These are phyloP conservation scores for Agroathelia rolfsii DNA, from an alignment of 1,284 basidiomycete genomes.

Conservation along the genomic window DNA sequence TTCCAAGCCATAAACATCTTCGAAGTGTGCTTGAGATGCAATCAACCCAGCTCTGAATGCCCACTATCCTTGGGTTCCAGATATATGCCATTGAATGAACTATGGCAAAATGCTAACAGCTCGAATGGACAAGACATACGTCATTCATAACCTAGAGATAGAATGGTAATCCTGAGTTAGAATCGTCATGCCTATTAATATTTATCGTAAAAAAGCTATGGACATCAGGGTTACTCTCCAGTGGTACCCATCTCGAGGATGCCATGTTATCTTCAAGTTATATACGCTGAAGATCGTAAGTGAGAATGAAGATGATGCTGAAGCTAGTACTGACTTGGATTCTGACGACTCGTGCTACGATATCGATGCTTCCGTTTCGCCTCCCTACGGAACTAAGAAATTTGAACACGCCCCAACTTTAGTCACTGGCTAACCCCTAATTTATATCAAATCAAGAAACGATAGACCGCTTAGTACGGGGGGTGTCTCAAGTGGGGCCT, in stretches of 20 bases:
- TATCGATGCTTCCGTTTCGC: too few species aligned
- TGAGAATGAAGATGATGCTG: too few species aligned
- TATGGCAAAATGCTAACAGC: conserved; percentile 6
- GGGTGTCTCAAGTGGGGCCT: too few species aligned
- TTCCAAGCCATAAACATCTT: conserved; percentile 79
- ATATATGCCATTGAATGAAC: conserved; percentile 5
- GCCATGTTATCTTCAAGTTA: too few species aligned
- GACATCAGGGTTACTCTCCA: conserved; percentile 72
- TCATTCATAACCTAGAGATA: conserved; percentile 39
- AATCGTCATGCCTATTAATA: conserved; percentile 9
- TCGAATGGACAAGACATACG: conserved; percentile 21
- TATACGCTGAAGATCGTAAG: too few species aligned
- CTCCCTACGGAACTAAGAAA: too few species aligned
- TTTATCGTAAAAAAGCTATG: conserved; percentile 9
- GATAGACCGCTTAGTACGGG: too few species aligned
- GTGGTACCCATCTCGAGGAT: conserved; percentile 52
- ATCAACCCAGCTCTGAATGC: conserved; percentile 65
- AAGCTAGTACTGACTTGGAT: too few species aligned
- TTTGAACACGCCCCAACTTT: too few species aligned
- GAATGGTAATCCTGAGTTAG: conserved; percentile 1
- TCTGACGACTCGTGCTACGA: too few species aligned
- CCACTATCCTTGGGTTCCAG: conserved; percentile 46
- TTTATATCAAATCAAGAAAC: too few species aligned
- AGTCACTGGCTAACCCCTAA: too few species aligned
- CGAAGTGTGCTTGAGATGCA: conserved; percentile 47